Conservation (phyloP, 2,329 filamentous ascomycete species). For the Arthrocladium fulminans region DNA sequence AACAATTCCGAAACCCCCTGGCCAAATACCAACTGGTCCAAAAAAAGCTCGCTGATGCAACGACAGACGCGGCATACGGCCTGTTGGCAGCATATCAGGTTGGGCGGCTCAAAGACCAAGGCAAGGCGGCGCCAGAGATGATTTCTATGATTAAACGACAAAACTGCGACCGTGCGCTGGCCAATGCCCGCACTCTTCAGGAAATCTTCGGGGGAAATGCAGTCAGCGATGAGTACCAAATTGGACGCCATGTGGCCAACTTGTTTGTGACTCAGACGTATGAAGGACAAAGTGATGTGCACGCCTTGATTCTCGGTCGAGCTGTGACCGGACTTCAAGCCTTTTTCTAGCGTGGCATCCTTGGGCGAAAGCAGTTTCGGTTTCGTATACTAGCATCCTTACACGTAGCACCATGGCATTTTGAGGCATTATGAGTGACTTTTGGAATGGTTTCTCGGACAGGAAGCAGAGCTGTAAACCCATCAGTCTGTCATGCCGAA, state of each 20-base stretch:
- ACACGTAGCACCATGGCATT: too few species aligned
- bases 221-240: constrained; percentile 94
- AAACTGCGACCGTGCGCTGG: constrained; percentile 85
- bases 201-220: constrained; percentile 97
- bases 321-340: constrained; percentile 69
- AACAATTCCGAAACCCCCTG: constrained; percentile 89
- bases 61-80: constrained; percentile 83
- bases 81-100: constrained; percentile 83
- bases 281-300: constrained; percentile 96
- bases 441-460: too few species aligned
- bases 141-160: constrained; percentile 94
- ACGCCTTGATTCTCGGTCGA: constrained; percentile 61
- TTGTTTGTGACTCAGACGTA: constrained; percentile 97
- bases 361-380: too few species aligned
- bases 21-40: constrained; percentile 95
- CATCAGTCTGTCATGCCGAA: too few species aligned
- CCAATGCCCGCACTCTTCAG: constrained; percentile 71
- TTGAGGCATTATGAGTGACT: too few species aligned
- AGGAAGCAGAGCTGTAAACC: too few species aligned
- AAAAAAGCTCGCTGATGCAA: constrained; percentile 92
- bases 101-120: constrained; percentile 83
- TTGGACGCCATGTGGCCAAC: constrained; percentile 91
- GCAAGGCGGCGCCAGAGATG: constrained; percentile 86
- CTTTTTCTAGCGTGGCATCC: too few species aligned
- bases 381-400: too few species aligned